Percentiles rank a stretch among this genome's conserved stretches.
Evolutionary conservation across 306 rosid species (phyloP).

Genomic region (Acacia crassicarpa): DNA sequence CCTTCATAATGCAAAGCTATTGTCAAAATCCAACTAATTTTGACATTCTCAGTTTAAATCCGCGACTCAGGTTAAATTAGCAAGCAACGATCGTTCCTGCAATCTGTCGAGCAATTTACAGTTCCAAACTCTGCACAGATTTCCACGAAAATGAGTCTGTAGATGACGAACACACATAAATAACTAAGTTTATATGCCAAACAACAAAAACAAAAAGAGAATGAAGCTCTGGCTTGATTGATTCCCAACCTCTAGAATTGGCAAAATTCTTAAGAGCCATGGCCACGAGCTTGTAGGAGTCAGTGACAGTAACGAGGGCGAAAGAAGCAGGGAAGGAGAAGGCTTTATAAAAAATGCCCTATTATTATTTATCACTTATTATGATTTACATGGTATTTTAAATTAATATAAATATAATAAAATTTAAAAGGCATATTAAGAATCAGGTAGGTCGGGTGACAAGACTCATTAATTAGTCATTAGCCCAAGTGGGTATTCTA

Average conservation of each 20-base stretch:
- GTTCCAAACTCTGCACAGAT: constrained; percentile 33
- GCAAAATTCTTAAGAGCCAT: constrained; percentile 9
- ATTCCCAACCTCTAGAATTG: constrained; percentile 27
- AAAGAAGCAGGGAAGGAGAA: too few relatives aligned
- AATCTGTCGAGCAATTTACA: constrained; percentile 25
- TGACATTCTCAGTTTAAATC: constrained; percentile 46
- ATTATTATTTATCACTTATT: too few relatives aligned
- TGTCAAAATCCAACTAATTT: constrained; percentile 24
- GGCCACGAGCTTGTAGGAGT: too few relatives aligned
- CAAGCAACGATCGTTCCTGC: background rate
- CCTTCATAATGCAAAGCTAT: constrained; percentile 40
- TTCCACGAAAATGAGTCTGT: constrained; percentile 46
- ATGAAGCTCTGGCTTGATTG: constrained; percentile 17
- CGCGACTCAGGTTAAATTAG: constrained; percentile 26
- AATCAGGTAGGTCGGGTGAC: background rate
- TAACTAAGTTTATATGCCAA: constrained; percentile 22
- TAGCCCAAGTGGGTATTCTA: background rate
- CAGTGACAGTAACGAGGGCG: too few relatives aligned
- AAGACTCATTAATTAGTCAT: background rate
- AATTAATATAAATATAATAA: too few relatives aligned
- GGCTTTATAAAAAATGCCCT: too few relatives aligned
- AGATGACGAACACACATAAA: constrained; percentile 20
- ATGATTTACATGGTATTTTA: background rate
- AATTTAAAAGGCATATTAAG: background rate
- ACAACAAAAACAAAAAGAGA: constrained; percentile 28